Percentiles rank a stretch among this genome's conserved stretches.
Conservation (phyloP, 2,329 filamentous ascomycete species). For the Sphaceloma murrayae region DNA sequence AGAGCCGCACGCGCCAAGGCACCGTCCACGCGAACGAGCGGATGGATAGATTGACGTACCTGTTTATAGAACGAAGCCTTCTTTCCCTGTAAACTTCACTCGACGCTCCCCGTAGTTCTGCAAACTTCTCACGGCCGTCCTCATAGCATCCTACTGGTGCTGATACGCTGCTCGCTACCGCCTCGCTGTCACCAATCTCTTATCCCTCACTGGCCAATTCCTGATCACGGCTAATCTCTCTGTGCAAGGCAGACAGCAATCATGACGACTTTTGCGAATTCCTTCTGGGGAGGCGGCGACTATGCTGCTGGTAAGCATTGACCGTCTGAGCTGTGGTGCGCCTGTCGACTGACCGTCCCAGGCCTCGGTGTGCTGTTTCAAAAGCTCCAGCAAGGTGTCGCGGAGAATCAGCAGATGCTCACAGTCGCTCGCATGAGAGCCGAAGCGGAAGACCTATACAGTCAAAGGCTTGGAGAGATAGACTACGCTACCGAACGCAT, state of each 20-base stretch:
- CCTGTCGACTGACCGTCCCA: conserved; percentile 21
- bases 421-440: conserved; percentile 88
- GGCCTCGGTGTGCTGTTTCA: conserved; percentile 85
- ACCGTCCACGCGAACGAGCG: not conserved
- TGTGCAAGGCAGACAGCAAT: not conserved
- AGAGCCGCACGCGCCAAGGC: not conserved
- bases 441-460: conserved; percentile 88
- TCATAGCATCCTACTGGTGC: not conserved
- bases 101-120: too few species aligned
- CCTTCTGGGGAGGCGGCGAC: conserved; percentile 17
- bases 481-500: conserved; percentile 72
- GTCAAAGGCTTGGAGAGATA: conserved; percentile 70
- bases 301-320: conserved; percentile 16
- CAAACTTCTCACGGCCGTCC: too few species aligned
- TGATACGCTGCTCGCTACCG: too few species aligned
- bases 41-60: not conserved
- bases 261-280: conserved; percentile 15
- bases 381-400: conserved; percentile 91
- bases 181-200: conserved; percentile 1
- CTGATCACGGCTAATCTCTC: not conserved
- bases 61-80: not conserved
- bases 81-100: too few species aligned
- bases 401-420: conserved; percentile 90
- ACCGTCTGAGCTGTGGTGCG: conserved; percentile 18
- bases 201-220: conserved; percentile 2